Evolutionary conservation across 441 rosid genomes (phyloP).

Genomic region (Croton setiger): DNA sequence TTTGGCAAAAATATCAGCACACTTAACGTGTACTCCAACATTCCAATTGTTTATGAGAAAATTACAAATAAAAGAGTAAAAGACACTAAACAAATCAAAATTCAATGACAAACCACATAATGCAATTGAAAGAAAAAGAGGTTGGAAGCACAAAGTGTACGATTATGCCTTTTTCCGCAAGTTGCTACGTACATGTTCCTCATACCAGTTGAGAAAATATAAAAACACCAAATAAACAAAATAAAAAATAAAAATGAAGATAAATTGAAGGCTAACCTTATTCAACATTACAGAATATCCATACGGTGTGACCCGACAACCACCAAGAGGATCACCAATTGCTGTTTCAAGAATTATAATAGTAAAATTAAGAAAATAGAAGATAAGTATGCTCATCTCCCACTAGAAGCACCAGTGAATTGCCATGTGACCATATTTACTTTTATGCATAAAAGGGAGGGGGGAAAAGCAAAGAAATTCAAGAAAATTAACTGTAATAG

Average conservation of each 20-base stretch:
- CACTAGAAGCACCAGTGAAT: background rate
- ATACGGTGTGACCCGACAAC: conserved; percentile 78
- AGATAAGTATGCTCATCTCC: background rate
- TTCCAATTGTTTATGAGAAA: background rate
- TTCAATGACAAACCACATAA: conserved; percentile 7
- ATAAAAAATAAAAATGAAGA: background rate
- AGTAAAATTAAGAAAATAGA: background rate
- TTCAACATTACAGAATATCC: conserved; percentile 82
- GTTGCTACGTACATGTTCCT: background rate
- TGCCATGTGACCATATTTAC: background rate
- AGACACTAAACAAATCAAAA: background rate
- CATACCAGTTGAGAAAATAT: conserved; percentile 8
- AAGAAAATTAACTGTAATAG: background rate
- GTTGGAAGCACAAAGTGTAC: background rate
- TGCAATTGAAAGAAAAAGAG: background rate
- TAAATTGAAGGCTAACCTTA: conserved; percentile 49
- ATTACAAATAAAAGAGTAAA: background rate
- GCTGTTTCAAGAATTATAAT: conserved; percentile 45
- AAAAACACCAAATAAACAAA: background rate
- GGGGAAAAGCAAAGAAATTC: background rate
- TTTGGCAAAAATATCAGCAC: too few relatives aligned
- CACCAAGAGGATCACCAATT: conserved; percentile 84
- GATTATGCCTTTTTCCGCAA: background rate
- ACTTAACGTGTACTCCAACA: background rate
- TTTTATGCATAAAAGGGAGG: background rate